A percentile compares a stretch with the other conserved stretches of the same genome.
Evolutionary conservation across 306 rosid genomes (phyloP).

Genomic region (Sphenostylis stenocarpa): DNA sequence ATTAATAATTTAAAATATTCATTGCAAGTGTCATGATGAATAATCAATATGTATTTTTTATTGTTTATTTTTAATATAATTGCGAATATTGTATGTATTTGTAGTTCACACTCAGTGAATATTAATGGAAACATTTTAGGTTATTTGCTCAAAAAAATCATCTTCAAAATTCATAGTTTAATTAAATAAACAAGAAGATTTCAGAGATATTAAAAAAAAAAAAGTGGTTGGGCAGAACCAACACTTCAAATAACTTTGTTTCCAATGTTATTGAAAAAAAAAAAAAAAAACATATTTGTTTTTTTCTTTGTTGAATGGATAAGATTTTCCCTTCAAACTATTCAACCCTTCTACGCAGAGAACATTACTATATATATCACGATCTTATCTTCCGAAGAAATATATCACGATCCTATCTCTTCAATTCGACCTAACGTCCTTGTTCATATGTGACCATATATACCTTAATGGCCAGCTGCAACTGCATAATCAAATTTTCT

Average conservation of each 20-base stretch:
- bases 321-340: not conserved
- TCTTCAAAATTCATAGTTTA: no score
- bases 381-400: not conserved
- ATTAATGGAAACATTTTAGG: not conserved
- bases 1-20: not conserved
- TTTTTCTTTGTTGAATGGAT: no score
- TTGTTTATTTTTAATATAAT: not conserved
- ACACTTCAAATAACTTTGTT: no score
- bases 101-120: not conserved
- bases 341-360: not conserved
- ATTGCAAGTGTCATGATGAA: not conserved
- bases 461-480: not conserved
- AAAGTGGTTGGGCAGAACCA: no score
- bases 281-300: no score
- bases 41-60: not conserved
- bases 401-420: not conserved
- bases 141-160: no score
- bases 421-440: not conserved
- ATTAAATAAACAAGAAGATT: no score
- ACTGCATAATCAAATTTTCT: not conserved
- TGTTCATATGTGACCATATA: not conserved
- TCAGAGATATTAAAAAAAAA: no score
- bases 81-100: not conserved
- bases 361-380: not conserved
- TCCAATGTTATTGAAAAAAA: no score